phyloP scores from a whole-genome alignment of 2,329 filamentous ascomycete genomes.

The Alternaria hordeiaustralica region DNA sequence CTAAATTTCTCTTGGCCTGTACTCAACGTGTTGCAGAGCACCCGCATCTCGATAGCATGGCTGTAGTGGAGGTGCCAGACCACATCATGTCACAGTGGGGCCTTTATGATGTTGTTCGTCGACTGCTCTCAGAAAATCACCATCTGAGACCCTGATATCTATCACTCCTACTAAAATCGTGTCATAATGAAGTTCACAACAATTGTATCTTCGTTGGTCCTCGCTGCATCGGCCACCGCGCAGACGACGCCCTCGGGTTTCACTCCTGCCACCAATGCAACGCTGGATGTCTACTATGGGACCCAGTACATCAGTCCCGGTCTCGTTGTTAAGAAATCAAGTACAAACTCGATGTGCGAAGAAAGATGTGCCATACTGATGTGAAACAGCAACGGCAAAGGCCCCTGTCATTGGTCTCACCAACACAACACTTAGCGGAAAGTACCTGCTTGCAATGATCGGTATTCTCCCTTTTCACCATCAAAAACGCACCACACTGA shows the following conservation, averaged over 20 bases:
- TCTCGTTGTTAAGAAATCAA: constrained; percentile 35
- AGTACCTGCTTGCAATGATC: constrained; percentile 40
- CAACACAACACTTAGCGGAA: constrained; percentile 28
- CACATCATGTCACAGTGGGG: not conserved
- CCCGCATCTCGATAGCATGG: not conserved
- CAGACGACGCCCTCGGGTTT: constrained; percentile 36
- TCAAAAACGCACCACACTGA: not conserved
- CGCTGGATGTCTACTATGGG: constrained; percentile 41
- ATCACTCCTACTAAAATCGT: not conserved
- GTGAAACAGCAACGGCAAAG: constrained; percentile 18
- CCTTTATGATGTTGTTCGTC: not conserved
- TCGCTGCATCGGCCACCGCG: constrained; percentile 21
- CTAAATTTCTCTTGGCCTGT: constrained; percentile 13
- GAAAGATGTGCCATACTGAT: not conserved
- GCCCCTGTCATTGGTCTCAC: constrained; percentile 35
- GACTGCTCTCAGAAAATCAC: not conserved
- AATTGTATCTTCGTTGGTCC: constrained; percentile 8
- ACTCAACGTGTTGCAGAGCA: not conserved
- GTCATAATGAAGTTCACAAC: constrained; percentile 16
- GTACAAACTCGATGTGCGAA: constrained; percentile 12
- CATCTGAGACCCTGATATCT: not conserved
- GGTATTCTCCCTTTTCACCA: constrained; percentile 23
- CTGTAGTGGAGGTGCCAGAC: not conserved
- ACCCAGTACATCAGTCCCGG: constrained; percentile 38
- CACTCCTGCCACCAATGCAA: constrained; percentile 26